Evolutionary conservation across 768 basidiomycete genomes (phyloP).

Genomic region (Psilocybe tampanensis): DNA sequence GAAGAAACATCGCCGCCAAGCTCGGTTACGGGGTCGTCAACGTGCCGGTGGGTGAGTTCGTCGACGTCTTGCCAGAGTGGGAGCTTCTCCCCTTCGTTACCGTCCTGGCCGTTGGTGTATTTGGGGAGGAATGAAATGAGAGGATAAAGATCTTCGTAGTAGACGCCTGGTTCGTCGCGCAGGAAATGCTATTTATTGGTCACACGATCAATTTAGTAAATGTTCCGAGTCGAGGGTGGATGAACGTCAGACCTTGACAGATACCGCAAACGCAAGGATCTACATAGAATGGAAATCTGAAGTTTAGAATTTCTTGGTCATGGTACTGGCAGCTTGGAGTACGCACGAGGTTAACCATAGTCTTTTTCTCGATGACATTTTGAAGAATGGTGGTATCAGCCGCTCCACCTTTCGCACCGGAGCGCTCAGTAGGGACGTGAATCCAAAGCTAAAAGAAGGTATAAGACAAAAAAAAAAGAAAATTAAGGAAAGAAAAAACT

Average conservation of each 20-base stretch:
- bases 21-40: slow-evolving; percentile 16
- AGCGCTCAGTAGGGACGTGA: slow-evolving; percentile 52
- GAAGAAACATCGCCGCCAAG: slow-evolving; percentile 13
- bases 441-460: slow-evolving; percentile 51
- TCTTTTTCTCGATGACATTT: slow-evolving; percentile 72
- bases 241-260: slow-evolving; percentile 54
- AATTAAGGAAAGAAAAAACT: neutral
- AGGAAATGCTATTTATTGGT: slow-evolving; percentile 55
- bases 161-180: slow-evolving; percentile 69
- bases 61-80: slow-evolving; percentile 60
- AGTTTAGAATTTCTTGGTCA: neutral
- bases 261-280: slow-evolving; percentile 69
- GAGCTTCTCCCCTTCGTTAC: slow-evolving; percentile 46
- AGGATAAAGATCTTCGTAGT: slow-evolving; percentile 77
- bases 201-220: neutral
- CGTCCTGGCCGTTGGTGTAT: slow-evolving; percentile 40
- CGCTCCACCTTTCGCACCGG: slow-evolving; percentile 31
- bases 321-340: neutral
- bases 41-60: slow-evolving; percentile 19
- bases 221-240: neutral
- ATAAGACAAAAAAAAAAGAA: neutral
- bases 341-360: slow-evolving; percentile 68
- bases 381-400: slow-evolving; percentile 34
- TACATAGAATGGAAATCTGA: slow-evolving; percentile 22
- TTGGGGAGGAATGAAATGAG: slow-evolving; percentile 70